Base-by-base conservation (phyloP, 441 rosid genomes). In the Populus trichocarpa region DNA sequence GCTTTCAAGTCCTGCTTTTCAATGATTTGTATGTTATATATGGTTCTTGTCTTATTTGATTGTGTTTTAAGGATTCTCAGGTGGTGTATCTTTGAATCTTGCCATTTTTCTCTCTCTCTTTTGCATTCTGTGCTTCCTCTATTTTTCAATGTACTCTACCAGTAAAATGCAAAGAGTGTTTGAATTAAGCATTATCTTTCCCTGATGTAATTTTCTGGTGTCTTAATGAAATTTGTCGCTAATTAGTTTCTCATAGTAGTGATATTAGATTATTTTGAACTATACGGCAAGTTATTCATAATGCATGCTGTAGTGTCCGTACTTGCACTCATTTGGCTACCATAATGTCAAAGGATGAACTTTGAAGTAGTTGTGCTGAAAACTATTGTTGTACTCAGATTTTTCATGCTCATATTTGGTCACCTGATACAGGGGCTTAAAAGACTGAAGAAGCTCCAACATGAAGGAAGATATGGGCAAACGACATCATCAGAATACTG, bases 391-490 rank as follows among this genome's bases (percentile, higher is more conserved):
- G 30, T 64, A 1, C 16, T 1, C 38, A 16, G n/a, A 4, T 16
- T 18, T 25, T 42, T 32, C 30, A 7, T 67, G 8, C 50, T 73
- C 66, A 30, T 22, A 13, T 71, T 20, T 23, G 13, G 57, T 81
- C 46, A 25, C 70, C 8, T 42, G 20, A 74, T 3, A 59, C 87
- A 96, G 98, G 97, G 89, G 64, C 79, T 79, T 59, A 90, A 86
- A 77, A 88, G 97, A 82, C 70, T 91, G 85, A 92, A 92, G 93
- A 94, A 84, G 82, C 84, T 86, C 46, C 89, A 87, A 26, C 71
- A 73, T 23, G 90, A 88, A 76, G 93, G 88, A 83, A 88, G 87
- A 83, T 77, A 42, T 69, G 91, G 86, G 73, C 91, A 80, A 80
- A 35, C 73, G 67, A 77, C 73, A 78, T 67, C 77, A 69, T 74